Evolutionary conservation across 257 asterid species (phyloP).

Genomic region (Henckelia pumila): DNA sequence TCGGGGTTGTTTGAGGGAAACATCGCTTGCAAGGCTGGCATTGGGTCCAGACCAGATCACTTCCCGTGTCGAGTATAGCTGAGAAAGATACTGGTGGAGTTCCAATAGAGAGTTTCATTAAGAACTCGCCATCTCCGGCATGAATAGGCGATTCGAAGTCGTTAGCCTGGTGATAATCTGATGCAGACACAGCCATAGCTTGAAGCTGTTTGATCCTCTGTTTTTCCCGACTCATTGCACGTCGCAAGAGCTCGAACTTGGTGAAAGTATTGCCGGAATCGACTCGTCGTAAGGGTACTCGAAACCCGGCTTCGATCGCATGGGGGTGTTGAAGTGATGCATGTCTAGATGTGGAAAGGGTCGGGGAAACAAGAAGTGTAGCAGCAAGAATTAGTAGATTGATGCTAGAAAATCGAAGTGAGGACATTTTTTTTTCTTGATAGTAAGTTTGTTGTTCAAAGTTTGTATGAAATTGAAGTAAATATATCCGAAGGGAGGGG

Average conservation of each 20-base stretch:
- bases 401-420: background rate
- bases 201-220: constrained; percentile 44
- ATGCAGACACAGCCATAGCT: constrained; percentile 39
- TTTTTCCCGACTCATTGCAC: constrained; percentile 63
- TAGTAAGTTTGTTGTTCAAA: background rate
- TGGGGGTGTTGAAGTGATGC: constrained; percentile 11
- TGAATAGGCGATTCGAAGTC: constrained; percentile 30
- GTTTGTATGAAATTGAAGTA: background rate
- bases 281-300: constrained; percentile 46
- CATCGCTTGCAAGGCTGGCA: constrained; percentile 45
- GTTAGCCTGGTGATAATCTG: background rate
- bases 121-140: constrained; percentile 46
- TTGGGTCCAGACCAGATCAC: constrained; percentile 50
- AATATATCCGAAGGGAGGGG: no score
- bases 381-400: constrained; percentile 20
- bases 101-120: constrained; percentile 40
- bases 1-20: constrained; percentile 36
- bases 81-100: constrained; percentile 36
- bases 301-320: constrained; percentile 40
- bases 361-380: constrained; percentile 31
- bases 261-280: constrained; percentile 60
- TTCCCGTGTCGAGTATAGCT: constrained; percentile 49
- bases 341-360: constrained; percentile 41
- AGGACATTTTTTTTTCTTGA: background rate
- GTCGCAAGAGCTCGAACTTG: constrained; percentile 51